Conservation (phyloP, 306 rosid species). For the Sicyos edulis region DNA sequence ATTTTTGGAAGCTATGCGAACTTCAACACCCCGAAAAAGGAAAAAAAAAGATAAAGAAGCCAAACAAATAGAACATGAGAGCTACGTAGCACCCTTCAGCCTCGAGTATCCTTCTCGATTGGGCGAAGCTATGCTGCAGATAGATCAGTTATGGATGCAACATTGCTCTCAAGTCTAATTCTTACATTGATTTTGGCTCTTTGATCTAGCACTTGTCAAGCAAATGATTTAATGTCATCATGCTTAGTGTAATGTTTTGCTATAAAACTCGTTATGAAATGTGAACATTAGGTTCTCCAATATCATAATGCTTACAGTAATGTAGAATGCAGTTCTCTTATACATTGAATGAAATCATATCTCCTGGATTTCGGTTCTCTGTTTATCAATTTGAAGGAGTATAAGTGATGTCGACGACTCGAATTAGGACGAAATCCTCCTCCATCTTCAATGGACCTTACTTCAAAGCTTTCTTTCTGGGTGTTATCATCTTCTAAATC, state of each 20-base stretch:
- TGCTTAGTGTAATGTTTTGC: not conserved
- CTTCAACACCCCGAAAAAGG: not conserved
- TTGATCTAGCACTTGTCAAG: not conserved
- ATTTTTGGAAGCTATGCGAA: not conserved
- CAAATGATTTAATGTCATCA: not conserved
- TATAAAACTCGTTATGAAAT: not conserved
- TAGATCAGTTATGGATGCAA: conserved; percentile 6
- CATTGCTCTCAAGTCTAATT: not conserved
- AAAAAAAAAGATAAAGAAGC: not conserved
- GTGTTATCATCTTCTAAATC: not conserved
- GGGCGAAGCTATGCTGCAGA: not conserved
- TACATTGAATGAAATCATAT: not conserved
- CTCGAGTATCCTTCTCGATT: not conserved
- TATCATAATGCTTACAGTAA: not conserved
- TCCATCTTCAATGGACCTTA: not conserved
- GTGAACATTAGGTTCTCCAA: not conserved
- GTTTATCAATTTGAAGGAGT: not conserved
- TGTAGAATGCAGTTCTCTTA: not conserved
- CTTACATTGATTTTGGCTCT: not conserved
- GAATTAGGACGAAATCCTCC: not conserved
- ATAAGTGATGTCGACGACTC: not conserved
- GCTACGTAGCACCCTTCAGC: conserved; percentile 7
- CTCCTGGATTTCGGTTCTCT: not conserved
- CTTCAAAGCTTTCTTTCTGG: not conserved
- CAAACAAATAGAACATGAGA: not conserved